Evolutionary conservation across 169 alveolate species (phyloP), one percentile per base, ranked within the genome.

Genomic region (Ichthyophthirius multifiliis): DNA sequence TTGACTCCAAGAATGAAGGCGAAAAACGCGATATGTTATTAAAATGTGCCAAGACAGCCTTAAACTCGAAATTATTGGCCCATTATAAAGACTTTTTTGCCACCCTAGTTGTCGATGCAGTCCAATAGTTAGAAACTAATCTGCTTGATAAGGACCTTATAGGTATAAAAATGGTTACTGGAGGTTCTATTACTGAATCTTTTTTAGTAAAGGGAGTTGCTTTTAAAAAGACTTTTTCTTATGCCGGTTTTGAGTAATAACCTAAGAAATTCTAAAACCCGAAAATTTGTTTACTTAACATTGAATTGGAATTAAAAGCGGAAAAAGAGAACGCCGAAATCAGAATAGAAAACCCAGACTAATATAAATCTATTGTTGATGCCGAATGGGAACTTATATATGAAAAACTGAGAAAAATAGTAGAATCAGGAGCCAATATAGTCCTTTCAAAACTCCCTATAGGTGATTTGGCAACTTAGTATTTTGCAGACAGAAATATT

Each of bases 311-410:
- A 85, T 93, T 98, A 37, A 98, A 97, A 89, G 98, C 99, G 23
- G 99, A 98, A 83, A 98, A 97, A 83, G 99, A 98, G 76, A 98
- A 97, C 84, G 99, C 99, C n/a, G 99, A 98, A 91, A 94, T 98
- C 15, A 88, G 99, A 71, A 93, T 97, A 65, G 96, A 95, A 62
- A 93, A 95, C 74, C 97, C 97, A 20, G 94, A 93, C 67, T 98
- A 97, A 62, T 98, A 96, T 90, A 98, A 98, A 88, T 87, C 95
- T 48, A 97, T 98, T 46, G 98, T 98, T 7, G 99, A 98, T 82
- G 99, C 99, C 7, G 99, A 98, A 93, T 98, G 99, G 99, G 93
- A 91, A 31, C 94, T 98, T 30, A 97, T 98, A 32, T 96, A 94
- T 93, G 98, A 98, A 64, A 98, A 98, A 93, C 92, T 98, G 41